Evolutionary conservation across 495 filamentous ascomycete genomes (phyloP), one percentile per base, ranked within the genome.

Genomic region (Lophiostoma macrostomum): DNA sequence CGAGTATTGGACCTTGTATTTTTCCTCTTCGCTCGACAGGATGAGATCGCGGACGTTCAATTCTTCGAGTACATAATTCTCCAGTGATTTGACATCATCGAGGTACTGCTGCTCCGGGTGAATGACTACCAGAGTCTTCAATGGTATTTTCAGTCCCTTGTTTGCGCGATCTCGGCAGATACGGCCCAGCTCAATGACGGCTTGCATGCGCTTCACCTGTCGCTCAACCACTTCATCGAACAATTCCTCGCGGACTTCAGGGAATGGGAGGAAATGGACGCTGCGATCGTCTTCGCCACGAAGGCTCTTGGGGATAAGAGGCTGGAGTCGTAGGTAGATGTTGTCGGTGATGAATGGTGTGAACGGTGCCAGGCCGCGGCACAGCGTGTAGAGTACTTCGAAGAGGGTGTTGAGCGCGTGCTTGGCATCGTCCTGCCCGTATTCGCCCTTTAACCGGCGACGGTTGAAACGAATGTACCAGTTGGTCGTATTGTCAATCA

Each of bases 381-480:
- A 83, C 11, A 98, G 75, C 2, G 88, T 97, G 72, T 84, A 98
- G 10, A 98, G 76, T 42, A 96, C 88, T 73, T 96, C 91, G 60
- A 95, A 97, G n/a, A 98, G 82, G 6, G 93, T 93, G 69, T 96
- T 95, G 45, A 98, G 75, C 8, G 93, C 93, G 67, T 95, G 87
- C 46, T 83, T 70, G 22, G 93, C 97, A 63, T 97, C 93, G 36
- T 94, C 80, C 11, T 87, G 68, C 12, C 91, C 91, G 63, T 86
- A 82, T 69, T 94, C 91, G 49, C 93, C 93, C 82, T 97, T 98
- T 47, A 98, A 75, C 16, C 93, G 85, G 68, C 89, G 90, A 25
- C 93, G 82, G 75, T 98, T 98, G 76, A 97, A 96, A n/a, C 91
- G 82, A 66, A 98, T 98, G 69, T 98, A 98, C 94, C 94, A 98